Evolutionary conservation across 1,284 basidiomycete species (phyloP).

Genomic region (Volvariella surrecta): DNA sequence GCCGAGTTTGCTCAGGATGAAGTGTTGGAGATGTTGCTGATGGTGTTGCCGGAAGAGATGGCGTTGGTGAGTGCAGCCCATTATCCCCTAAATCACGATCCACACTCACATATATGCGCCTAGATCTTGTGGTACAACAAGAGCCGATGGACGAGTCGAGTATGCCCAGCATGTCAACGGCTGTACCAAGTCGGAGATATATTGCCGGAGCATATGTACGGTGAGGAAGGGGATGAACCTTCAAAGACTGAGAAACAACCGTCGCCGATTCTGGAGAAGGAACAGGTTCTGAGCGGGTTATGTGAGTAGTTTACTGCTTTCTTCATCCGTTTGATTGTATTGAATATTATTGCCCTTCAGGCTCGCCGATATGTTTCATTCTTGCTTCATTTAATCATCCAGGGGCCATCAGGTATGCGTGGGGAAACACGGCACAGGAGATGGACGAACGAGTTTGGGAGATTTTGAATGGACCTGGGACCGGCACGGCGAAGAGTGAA

Average conservation of each 20-base stretch:
- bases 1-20: constrained; percentile 68
- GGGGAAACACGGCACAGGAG: constrained; percentile 61
- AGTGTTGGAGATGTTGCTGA: constrained; percentile 60
- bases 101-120: not conserved
- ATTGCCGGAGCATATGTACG: constrained; percentile 38
- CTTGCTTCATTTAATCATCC: constrained; percentile 61
- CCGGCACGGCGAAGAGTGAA: constrained; percentile 20
- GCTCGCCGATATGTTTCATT: constrained; percentile 69
- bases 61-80: constrained; percentile 58
- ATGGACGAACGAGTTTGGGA: constrained; percentile 60
- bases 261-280: constrained; percentile 40
- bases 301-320: constrained; percentile 37
- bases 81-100: constrained; percentile 4
- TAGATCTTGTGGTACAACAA: constrained; percentile 83
- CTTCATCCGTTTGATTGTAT: not conserved
- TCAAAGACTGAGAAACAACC: constrained; percentile 14
- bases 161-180: constrained; percentile 70
- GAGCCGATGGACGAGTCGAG: constrained; percentile 52
- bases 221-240: constrained; percentile 14
- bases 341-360: constrained; percentile 24
- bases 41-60: constrained; percentile 59
- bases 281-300: constrained; percentile 67
- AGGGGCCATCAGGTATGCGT: constrained; percentile 52
- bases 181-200: constrained; percentile 61
- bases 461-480: constrained; percentile 39